A percentile compares a stretch with the other conserved stretches of the same genome.
Conservation (phyloP, 208 protist species). For the Leishmania guyanensis region DNA sequence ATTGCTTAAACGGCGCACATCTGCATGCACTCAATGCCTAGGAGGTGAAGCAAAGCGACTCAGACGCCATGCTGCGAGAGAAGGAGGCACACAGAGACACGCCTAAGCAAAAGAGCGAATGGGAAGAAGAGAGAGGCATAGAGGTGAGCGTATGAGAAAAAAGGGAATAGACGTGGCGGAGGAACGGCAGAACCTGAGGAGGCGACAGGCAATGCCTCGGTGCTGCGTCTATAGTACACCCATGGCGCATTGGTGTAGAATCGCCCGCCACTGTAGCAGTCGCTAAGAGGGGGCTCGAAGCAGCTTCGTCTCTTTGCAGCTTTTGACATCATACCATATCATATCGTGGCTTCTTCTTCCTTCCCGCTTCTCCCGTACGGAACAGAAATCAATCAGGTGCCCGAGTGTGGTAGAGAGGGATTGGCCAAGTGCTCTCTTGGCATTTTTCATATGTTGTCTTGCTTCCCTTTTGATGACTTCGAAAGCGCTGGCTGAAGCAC, state of each 20-base stretch:
- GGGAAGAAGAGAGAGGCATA: too few species aligned
- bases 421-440: background rate
- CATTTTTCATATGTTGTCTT: background rate
- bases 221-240: background rate
- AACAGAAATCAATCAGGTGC: background rate
- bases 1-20: background rate
- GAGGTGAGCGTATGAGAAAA: background rate
- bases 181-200: background rate
- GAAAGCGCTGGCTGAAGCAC: background rate
- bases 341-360: background rate
- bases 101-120: background rate
- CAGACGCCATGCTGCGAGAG: background rate
- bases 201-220: background rate
- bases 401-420: too few species aligned
- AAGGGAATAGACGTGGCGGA: background rate
- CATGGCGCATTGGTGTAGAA: background rate
- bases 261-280: background rate
- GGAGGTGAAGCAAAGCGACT: background rate
- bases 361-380: background rate
- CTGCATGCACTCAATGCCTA: background rate
- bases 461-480: background rate
- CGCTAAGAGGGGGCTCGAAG: background rate
- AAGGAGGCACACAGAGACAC: background rate
- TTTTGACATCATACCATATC: background rate
- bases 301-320: background rate